A percentile compares a stretch with the other conserved stretches of the same genome.
These are phyloP conservation scores for Lathyrus sativus DNA, from an alignment of 306 rosid genomes.

Conservation along the genomic window DNA sequence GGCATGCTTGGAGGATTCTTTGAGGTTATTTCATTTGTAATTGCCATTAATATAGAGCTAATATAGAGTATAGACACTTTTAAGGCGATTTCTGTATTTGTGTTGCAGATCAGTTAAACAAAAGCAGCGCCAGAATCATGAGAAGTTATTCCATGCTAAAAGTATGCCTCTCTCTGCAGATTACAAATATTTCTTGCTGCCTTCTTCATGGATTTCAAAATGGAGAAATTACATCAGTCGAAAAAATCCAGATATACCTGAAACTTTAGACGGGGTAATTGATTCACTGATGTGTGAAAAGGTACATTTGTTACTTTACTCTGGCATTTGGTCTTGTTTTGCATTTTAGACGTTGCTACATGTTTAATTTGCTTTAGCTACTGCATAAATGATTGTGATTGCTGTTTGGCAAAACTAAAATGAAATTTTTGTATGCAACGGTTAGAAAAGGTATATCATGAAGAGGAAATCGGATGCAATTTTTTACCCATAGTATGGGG, in stretches of 20 bases:
- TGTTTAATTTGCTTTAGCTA: conserved; percentile 21
- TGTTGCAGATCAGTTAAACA: conserved; percentile 73
- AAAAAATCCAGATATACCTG: conserved; percentile 76
- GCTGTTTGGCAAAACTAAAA: conserved; percentile 27
- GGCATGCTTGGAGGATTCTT: conserved; percentile 87
- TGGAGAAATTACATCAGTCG: conserved; percentile 84
- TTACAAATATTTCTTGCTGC: conserved; percentile 82
- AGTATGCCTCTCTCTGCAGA: conserved; percentile 59
- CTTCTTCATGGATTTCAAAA: conserved; percentile 77
- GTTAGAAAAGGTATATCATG: background rate
- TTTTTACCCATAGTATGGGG: conserved; percentile 2
- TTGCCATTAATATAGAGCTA: conserved; percentile 30
- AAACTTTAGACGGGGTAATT: conserved; percentile 64
- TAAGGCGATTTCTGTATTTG: conserved; percentile 35
- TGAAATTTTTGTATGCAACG: background rate
- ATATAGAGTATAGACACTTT: conserved; percentile 28
- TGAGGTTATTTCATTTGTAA: conserved; percentile 58
- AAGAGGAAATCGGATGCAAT: background rate
- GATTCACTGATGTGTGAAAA: conserved; percentile 69
- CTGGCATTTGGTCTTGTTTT: conserved; percentile 28
- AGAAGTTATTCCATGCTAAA: conserved; percentile 71
- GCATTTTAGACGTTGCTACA: conserved; percentile 16
- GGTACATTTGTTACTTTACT: conserved; percentile 50
- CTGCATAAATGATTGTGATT: background rate
- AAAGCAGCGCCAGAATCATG: conserved; percentile 89